phyloP scores from a whole-genome alignment of 2,329 filamentous ascomycete species.

The Cordyceps fumosorosea region DNA sequence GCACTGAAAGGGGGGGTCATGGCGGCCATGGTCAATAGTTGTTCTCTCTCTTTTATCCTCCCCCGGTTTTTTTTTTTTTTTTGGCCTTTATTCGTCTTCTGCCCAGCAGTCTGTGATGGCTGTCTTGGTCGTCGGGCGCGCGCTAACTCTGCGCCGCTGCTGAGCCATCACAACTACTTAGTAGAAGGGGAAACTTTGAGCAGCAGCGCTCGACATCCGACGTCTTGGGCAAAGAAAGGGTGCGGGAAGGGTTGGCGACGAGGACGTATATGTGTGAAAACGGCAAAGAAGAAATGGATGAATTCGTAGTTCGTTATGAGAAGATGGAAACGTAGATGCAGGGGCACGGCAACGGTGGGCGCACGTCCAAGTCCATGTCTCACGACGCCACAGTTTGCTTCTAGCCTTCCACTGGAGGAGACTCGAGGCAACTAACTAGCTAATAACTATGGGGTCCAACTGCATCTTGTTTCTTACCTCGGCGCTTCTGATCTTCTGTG shows the following conservation, averaged over 20 bases:
- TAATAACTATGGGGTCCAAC: not conserved
- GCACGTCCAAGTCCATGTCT: constrained; percentile 5
- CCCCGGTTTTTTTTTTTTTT: too few species aligned
- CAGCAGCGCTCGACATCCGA: not conserved
- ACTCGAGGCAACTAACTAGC: too few species aligned
- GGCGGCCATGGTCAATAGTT: not conserved
- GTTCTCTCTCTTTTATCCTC: too few species aligned
- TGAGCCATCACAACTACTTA: constrained; percentile 1
- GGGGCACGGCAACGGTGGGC: not conserved
- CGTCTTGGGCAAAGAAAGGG: not conserved
- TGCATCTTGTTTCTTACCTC: not conserved
- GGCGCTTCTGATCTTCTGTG: not conserved
- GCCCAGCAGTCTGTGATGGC: not conserved
- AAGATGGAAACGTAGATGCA: not conserved
- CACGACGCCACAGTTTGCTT: not conserved
- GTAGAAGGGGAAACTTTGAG: not conserved
- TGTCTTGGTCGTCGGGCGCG: not conserved
- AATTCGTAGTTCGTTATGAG: too few species aligned
- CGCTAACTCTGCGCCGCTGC: not conserved
- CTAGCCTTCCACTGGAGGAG: not conserved
- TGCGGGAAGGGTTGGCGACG: not conserved
- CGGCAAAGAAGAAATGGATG: not conserved
- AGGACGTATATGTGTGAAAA: not conserved
- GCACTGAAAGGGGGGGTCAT: not conserved
- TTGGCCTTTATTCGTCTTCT: not conserved